phyloP scores from a whole-genome alignment of 192 early-diverging fungal species.

The Entophlyctis helioformis region DNA sequence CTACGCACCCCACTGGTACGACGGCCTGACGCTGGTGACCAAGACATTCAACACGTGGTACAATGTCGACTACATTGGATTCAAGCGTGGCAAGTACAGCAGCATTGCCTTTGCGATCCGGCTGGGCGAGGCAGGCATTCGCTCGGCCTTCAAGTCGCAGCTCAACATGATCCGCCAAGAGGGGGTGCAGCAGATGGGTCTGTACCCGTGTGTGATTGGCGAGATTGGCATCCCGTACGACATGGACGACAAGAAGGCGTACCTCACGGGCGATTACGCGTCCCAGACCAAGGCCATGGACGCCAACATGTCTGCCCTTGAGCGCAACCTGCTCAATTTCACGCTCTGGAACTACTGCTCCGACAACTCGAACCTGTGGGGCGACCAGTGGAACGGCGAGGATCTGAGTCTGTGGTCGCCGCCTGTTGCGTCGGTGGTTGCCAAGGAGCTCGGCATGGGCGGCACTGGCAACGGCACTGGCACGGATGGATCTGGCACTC shows the following conservation, averaged over 20 bases:
- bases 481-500: no score
- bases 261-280: conserved; percentile 47
- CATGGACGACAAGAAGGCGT: conserved; percentile 48
- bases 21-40: conserved; percentile 55
- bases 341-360: conserved; percentile 77
- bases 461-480: no score
- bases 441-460: no score
- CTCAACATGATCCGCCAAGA: conserved; percentile 10
- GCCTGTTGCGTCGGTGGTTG: no score
- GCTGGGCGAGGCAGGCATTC: conserved; percentile 56
- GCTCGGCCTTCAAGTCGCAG: conserved; percentile 42
- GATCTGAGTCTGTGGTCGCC: no score
- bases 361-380: conserved; percentile 52
- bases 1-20: conserved; percentile 77
- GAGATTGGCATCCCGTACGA: conserved; percentile 75
- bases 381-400: conserved; percentile 76
- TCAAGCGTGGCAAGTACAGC: conserved; percentile 33
- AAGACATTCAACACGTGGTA: conserved; percentile 46
- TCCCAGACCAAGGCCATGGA: conserved; percentile 56
- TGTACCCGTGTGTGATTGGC: conserved; percentile 54
- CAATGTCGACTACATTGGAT: conserved; percentile 39
- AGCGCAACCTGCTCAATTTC: conserved; percentile 53
- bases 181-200: conserved; percentile 29
- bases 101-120: conserved; percentile 49
- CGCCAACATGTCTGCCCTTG: conserved; percentile 50